Evolutionary conservation across 1,284 basidiomycete species (phyloP).

Genomic region (Phellinidium pouzarii): DNA sequence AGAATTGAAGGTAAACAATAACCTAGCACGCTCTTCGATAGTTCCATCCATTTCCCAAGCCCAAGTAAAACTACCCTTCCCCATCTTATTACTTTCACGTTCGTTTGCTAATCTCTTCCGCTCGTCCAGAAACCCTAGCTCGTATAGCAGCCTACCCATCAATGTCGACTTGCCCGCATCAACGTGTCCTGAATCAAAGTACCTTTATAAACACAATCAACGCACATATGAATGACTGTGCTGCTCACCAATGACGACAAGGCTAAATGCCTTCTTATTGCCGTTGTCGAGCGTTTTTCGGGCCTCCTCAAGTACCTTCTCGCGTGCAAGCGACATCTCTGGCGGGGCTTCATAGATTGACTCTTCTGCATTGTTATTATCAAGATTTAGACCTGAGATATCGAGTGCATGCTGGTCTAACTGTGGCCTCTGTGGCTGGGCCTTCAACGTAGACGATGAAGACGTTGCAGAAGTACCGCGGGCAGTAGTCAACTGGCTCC

Average conservation of each 20-base stretch:
- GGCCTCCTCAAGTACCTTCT: constrained; percentile 84
- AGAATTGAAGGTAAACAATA: constrained; percentile 21
- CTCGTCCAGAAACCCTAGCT: constrained; percentile 83
- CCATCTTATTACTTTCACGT: constrained; percentile 83
- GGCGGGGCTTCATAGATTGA: constrained; percentile 49
- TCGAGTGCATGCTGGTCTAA: constrained; percentile 59
- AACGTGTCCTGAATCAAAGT: constrained; percentile 72
- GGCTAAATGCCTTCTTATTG: constrained; percentile 68
- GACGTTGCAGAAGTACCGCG: constrained; percentile 30
- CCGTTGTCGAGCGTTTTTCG: constrained; percentile 45
- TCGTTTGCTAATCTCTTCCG: constrained; percentile 83
- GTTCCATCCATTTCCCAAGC: constrained; percentile 97
- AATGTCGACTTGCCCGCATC: constrained; percentile 98
- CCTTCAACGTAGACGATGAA: constrained; percentile 28
- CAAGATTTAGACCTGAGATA: constrained; percentile 68
- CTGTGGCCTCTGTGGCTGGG: constrained; percentile 31
- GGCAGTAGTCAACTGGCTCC: neutral
- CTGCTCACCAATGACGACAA: constrained; percentile 87
- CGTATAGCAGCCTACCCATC: constrained; percentile 92
- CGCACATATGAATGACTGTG: constrained; percentile 2
- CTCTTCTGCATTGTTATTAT: constrained; percentile 38
- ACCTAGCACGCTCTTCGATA: constrained; percentile 89
- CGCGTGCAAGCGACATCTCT: constrained; percentile 68
- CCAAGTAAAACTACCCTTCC: constrained; percentile 95
- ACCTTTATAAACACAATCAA: neutral